phyloP scores from a whole-genome alignment of 805 yeast species.

The Kluyveromyces siamensis region DNA sequence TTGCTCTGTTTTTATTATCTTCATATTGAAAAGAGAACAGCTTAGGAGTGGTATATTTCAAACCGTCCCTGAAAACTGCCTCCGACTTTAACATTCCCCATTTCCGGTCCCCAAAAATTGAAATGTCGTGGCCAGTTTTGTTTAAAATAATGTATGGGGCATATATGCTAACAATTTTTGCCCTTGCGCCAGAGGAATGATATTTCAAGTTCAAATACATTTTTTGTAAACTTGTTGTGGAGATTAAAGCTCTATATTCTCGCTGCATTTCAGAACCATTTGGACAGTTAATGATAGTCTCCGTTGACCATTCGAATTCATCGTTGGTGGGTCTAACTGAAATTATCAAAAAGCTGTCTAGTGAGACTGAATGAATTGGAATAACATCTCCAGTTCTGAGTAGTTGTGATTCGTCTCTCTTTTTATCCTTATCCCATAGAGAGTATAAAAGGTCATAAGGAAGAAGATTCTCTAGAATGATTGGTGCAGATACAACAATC shows the following conservation, averaged over 20 bases:
- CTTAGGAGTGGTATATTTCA: constrained; percentile 41
- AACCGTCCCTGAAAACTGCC: constrained; percentile 17
- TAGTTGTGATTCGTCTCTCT: constrained; percentile 54
- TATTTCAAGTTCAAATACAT: constrained; percentile 61
- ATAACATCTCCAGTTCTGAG: constrained; percentile 59
- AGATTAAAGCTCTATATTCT: constrained; percentile 45
- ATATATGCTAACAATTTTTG: constrained; percentile 58
- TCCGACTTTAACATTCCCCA: constrained; percentile 45
- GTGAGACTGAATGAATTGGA: constrained; percentile 71
- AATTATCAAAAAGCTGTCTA: constrained; percentile 60
- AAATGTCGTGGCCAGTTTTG: constrained; percentile 61
- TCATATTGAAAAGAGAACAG: constrained; percentile 77
- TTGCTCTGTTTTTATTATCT: constrained; percentile 53
- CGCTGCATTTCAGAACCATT: constrained; percentile 42
- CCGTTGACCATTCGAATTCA: constrained; percentile 29
- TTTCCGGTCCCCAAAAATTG: constrained; percentile 44
- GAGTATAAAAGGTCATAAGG: constrained; percentile 75
- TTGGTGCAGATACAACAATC: constrained; percentile 71
- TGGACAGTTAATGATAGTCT: constrained; percentile 38
- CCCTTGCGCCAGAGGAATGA: constrained; percentile 39
- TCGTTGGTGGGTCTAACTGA: constrained; percentile 54
- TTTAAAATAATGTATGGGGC: constrained; percentile 82
- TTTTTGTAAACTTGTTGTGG: constrained; percentile 56
- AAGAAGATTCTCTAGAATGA: constrained; percentile 72
- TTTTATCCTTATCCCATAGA: constrained; percentile 65